Base-by-base conservation (phyloP, 2,329 filamentous ascomycete species). In the Fusarium solani-melongenae region DNA sequence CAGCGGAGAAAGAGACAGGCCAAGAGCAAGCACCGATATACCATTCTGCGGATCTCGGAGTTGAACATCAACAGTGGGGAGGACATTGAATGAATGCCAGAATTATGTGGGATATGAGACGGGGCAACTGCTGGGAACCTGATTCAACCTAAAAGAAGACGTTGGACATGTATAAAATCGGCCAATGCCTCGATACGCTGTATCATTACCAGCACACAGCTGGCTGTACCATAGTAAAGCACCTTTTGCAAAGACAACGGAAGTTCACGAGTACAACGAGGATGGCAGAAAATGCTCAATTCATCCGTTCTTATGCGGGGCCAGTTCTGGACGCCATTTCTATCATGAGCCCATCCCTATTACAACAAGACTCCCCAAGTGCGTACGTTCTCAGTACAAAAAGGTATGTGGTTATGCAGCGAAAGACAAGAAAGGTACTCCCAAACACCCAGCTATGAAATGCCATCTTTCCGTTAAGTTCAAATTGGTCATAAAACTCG, bases 21-120 rank as follows among this genome's bases (percentile, higher is more conserved):
- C 11, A 92, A 88, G 85, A 98, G 94, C 87, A 98, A 99, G 89
- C 94, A 97, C 81, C 88, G 90, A 79, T 98, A 93, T 83, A 99
- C 96, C 4, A 90, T 98, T 24, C 80, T 99, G 83, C 89, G 92
- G 79, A 93, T 99, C 73, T 92, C 93, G 80, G 94, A 98, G 83
- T 81, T 98, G 72, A 92, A 89, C 80, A 87, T 97, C 66, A 86
- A 87, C 74, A 79, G 77, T 24, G 71, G 81, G 57, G 84, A 84
- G 57, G 83, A 86, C 59, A 78, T 86, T 60, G 82, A 83, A 44
- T 79, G 65, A 64, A 58, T 58, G 49, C 66, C 67, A 49, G 62
- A 60, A 64, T 70, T 53, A 39, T 57, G 20, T 14, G 51, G 69
- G 36, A 59, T 27, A 66, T 58, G 36, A 65, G 38, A 65, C 51